Percentiles rank a stretch among this genome's conserved stretches.
Conservation (phyloP, 23 red algal species). For the Chondrus crispus region DNA sequence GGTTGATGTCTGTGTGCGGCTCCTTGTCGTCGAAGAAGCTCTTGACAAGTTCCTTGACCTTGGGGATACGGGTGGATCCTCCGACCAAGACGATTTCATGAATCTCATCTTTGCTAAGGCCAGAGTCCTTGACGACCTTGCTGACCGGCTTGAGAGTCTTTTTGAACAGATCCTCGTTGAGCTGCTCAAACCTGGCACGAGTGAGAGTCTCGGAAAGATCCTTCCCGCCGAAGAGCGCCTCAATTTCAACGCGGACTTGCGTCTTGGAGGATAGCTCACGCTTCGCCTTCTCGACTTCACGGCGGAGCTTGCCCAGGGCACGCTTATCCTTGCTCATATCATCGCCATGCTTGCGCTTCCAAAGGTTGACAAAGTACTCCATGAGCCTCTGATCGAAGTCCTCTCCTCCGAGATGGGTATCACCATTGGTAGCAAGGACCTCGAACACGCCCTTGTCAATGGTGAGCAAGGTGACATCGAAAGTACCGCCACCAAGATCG, state of each 20-base stretch:
- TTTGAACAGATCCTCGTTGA: conserved; percentile 95
- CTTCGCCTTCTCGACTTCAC: conserved; percentile 99
- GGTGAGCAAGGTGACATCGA: conserved; percentile 96
- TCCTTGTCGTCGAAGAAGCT: conserved; percentile 93
- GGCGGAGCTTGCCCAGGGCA: conserved; percentile 88
- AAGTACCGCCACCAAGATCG: conserved; percentile 97
- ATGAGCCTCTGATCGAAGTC: conserved; percentile 99
- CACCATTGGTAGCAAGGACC: conserved; percentile 96
- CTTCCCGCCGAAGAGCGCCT: conserved; percentile 78
- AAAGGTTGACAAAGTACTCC: conserved; percentile 96
- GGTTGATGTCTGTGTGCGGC: conserved; percentile 91
- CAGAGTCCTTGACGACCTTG: conserved; percentile 91
- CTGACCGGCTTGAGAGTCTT: conserved; percentile 96
- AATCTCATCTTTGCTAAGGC: conserved; percentile 73
- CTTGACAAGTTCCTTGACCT: conserved; percentile 88
- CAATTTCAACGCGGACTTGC: conserved; percentile 98
- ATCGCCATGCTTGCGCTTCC: conserved; percentile 84
- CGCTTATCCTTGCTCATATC: conserved; percentile 88
- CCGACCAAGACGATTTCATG: conserved; percentile 97
- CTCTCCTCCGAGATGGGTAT: conserved; percentile 97
- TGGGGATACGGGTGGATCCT: conserved; percentile 97
- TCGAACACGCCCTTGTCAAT: conserved; percentile 99
- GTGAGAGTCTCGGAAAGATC: conserved; percentile 94
- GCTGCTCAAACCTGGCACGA: conserved; percentile 94
- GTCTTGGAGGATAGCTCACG: conserved; percentile 85